A percentile compares a stretch with the other conserved stretches of the same genome.
Evolutionary conservation across 192 early-diverging fungal genomes (phyloP).

Genomic region (Phlyctochytrium bullatum): DNA sequence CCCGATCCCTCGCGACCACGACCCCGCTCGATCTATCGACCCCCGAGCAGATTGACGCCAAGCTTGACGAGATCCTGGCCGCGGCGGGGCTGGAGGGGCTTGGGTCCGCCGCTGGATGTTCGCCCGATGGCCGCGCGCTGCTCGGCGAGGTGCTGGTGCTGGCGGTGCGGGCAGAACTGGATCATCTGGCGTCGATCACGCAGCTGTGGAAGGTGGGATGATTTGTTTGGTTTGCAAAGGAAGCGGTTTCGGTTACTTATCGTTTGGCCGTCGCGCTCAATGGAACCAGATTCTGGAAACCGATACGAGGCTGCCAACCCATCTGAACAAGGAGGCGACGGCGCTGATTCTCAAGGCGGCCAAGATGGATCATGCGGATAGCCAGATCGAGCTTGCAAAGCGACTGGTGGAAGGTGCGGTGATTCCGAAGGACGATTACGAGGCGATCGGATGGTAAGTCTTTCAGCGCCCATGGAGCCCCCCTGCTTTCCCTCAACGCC

Average conservation of each 20-base stretch:
- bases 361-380: neutral
- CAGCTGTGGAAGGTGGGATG: neutral
- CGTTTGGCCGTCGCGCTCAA: neutral
- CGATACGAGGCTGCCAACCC: too few relatives aligned
- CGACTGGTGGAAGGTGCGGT: neutral
- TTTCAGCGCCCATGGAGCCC: too few relatives aligned
- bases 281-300: neutral
- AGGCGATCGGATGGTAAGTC: conserved; percentile 2
- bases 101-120: neutral
- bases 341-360: neutral
- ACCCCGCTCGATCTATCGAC: too few relatives aligned
- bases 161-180: neutral
- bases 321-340: neutral
- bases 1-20: too few relatives aligned
- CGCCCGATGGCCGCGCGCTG: neutral
- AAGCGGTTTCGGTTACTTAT: neutral
- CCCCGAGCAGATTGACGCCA: too few relatives aligned
- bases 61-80: too few relatives aligned
- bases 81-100: neutral
- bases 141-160: neutral
- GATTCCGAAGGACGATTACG: neutral
- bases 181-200: neutral
- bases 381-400: neutral
- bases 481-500: too few relatives aligned
- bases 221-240: neutral